Conservation (phyloP, 371 early-diverging fungal species). For the Apophysomyces ossiformis region DNA sequence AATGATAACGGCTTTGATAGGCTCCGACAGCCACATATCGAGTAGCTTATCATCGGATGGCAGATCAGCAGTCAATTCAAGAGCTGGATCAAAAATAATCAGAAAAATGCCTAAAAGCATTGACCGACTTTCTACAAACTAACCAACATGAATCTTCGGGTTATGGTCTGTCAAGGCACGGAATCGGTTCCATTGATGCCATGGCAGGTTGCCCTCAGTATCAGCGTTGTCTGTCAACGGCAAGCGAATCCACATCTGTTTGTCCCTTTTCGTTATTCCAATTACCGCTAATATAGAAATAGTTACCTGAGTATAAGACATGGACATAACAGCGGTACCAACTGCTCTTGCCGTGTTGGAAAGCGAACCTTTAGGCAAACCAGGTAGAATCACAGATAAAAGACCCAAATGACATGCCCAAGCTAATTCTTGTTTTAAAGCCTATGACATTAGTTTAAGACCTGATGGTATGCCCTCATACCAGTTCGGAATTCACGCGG, state of each 20-base stretch:
- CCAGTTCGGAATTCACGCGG: slow-evolving; percentile 64
- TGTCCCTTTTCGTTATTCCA: slow-evolving; percentile 12
- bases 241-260: slow-evolving; percentile 42
- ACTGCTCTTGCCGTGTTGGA: slow-evolving; percentile 66
- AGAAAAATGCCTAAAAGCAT: slow-evolving; percentile 13
- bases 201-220: slow-evolving; percentile 43
- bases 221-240: slow-evolving; percentile 37
- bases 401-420: slow-evolving; percentile 80
- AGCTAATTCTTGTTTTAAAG: slow-evolving; percentile 70
- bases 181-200: slow-evolving; percentile 73
- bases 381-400: slow-evolving; percentile 60
- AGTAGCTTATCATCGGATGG: slow-evolving; percentile 54
- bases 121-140: slow-evolving; percentile 8
- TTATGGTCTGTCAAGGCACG: slow-evolving; percentile 62
- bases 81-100: slow-evolving; percentile 31
- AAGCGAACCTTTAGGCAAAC: slow-evolving; percentile 36
- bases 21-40: slow-evolving; percentile 89
- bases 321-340: slow-evolving; percentile 42
- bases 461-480: slow-evolving; percentile 17
- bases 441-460: slow-evolving; percentile 31
- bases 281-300: slow-evolving; percentile 8
- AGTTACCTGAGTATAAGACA: slow-evolving; percentile 55
- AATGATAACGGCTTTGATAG: slow-evolving; percentile 76
- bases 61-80: slow-evolving; percentile 67
- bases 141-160: slow-evolving; percentile 58